phyloP scores from a whole-genome alignment of 768 basidiomycete genomes.

The Asterophora lycoperdoides region DNA sequence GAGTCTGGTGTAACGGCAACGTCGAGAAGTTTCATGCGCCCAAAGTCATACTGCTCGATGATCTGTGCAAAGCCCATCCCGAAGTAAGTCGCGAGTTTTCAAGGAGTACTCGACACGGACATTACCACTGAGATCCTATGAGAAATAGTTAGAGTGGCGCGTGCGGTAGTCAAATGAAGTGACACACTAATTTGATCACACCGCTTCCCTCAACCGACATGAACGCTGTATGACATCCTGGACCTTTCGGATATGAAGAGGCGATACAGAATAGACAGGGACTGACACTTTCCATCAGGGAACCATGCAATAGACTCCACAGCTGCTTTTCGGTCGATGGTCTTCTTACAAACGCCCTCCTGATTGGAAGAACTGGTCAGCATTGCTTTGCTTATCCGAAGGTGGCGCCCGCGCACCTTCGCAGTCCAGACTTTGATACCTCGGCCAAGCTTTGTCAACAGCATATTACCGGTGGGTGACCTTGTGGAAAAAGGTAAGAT shows the following conservation, averaged over 20 bases:
- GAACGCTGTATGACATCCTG: slow-evolving; percentile 42
- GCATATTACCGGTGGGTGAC: slow-evolving; percentile 59
- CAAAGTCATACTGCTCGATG: slow-evolving; percentile 54
- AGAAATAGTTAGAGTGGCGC: slow-evolving; percentile 2
- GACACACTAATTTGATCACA: slow-evolving; percentile 55
- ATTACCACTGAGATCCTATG: slow-evolving; percentile 56
- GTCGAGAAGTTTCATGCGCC: slow-evolving; percentile 62
- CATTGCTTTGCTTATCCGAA: background rate
- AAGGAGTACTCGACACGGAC: slow-evolving; percentile 26
- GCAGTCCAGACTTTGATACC: slow-evolving; percentile 69
- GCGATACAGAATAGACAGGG: background rate
- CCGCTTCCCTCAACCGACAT: slow-evolving; percentile 64
- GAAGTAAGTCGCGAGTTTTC: background rate
- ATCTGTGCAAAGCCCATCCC: slow-evolving; percentile 30
- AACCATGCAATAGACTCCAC: slow-evolving; percentile 70
- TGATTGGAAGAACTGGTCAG: slow-evolving; percentile 20
- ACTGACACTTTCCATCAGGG: slow-evolving; percentile 54
- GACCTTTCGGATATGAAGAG: slow-evolving; percentile 2
- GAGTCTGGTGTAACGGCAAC: slow-evolving; percentile 67
- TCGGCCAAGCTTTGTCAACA: slow-evolving; percentile 61
- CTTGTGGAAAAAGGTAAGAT: slow-evolving; percentile 26
- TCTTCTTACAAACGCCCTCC: slow-evolving; percentile 67
- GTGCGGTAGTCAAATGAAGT: slow-evolving; percentile 1
- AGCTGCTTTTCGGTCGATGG: slow-evolving; percentile 50
- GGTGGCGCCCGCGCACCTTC: slow-evolving; percentile 39